These are phyloP conservation scores for Talaromyces liani DNA, from an alignment of 495 filamentous ascomycete species.

Conservation along the genomic window DNA sequence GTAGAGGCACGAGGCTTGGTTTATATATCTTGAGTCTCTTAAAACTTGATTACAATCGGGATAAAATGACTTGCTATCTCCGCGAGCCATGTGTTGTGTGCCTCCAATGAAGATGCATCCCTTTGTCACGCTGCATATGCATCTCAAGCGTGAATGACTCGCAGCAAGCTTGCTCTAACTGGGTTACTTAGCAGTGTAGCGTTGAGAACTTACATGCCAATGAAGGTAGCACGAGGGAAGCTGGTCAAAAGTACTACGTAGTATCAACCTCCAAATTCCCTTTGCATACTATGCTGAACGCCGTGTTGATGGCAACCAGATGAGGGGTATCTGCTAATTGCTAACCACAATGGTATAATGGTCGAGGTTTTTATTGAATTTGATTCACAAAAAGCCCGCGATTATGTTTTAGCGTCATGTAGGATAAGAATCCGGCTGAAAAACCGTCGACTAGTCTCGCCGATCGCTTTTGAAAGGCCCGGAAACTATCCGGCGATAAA, in stretches of 20 bases:
- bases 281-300: no score
- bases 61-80: not conserved
- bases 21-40: not conserved
- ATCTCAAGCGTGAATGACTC: not conserved
- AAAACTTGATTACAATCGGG: not conserved
- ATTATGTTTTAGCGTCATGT: not conserved
- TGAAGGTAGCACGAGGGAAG: not conserved
- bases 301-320: no score
- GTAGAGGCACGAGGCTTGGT: not conserved
- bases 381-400: not conserved
- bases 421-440: not conserved
- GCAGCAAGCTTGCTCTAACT: not conserved
- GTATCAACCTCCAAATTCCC: no score
- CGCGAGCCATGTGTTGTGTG: not conserved
- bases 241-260: not conserved
- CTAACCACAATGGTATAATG: not conserved
- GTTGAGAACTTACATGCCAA: not conserved
- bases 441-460: not conserved
- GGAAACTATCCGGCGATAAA: not conserved
- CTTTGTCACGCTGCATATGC: not conserved
- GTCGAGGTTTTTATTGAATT: not conserved
- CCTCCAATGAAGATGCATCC: not conserved
- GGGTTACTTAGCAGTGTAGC: not conserved
- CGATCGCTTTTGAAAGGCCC: not conserved
- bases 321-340: not conserved